phyloP scores from a whole-genome alignment of 2,329 filamentous ascomycete genomes.

The Aureobasidium vineae region DNA sequence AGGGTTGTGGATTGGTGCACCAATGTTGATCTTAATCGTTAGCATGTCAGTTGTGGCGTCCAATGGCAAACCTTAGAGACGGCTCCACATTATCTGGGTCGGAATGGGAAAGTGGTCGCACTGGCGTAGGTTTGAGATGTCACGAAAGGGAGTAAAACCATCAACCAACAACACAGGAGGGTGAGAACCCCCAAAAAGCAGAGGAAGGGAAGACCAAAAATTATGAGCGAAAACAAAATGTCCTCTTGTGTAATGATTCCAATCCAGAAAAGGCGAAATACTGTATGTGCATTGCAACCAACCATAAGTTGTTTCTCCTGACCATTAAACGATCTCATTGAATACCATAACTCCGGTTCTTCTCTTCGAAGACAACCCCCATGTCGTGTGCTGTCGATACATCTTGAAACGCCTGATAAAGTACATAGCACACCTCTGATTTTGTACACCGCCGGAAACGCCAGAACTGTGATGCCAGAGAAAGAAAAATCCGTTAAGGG shows the following conservation, averaged over 20 bases:
- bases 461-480: not conserved
- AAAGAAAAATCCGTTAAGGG: not conserved
- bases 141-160: not conserved
- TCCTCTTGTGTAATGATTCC: not conserved
- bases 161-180: not conserved
- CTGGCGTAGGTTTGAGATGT: not conserved
- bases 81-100: constrained; percentile 14
- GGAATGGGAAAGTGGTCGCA: constrained; percentile 8
- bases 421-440: not conserved
- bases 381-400: constrained; percentile 18
- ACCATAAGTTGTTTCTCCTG: not conserved
- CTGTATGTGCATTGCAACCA: constrained; percentile 17
- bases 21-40: constrained; percentile 12
- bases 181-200: not conserved
- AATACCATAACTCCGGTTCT: not conserved
- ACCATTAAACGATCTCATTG: not conserved
- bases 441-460: constrained; percentile 16
- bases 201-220: not conserved
- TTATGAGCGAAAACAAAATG: not conserved
- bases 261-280: not conserved
- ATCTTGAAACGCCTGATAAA: constrained; percentile 8
- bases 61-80: constrained; percentile 5
- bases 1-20: not conserved
- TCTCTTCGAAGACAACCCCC: not conserved
- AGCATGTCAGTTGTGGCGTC: not conserved